Base-by-base conservation (phyloP, 371 early-diverging fungal species). In the Cokeromyces recurvatus region DNA sequence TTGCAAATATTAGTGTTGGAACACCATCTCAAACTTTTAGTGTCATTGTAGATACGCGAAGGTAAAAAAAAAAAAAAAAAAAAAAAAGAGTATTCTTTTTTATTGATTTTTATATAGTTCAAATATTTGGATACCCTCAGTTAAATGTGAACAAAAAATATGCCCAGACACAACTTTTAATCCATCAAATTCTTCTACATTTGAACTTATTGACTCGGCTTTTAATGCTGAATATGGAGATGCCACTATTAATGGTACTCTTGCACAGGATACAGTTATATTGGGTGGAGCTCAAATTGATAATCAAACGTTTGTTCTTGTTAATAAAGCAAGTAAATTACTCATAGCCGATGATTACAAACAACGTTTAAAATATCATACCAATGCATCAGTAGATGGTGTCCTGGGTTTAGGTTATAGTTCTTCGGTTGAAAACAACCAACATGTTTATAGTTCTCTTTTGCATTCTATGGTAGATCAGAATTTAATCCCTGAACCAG, bases 21-120 rank as follows among this genome's bases (percentile, higher is more conserved):
- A 56, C 67, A 7, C 67, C 71, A 9, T 20, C 59, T 15, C 67
- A 71, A 40, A 51, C 46, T 8, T 71, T 71, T 32, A 51, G 50
- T 4, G 67, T 71, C 1, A 51, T 59, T 22, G 29, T 71, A 10
- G 71, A 71, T 35, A 71, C 68, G 19, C 68, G 66, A 47, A 67
- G 68, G 67, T 62, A 64, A 8, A 29, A 11, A 11, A 44, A 14
- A 27, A 23, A 29, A 7, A 14, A 32, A 39, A 34, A 40, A 37
- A 16, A 24, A 29, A 29, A 5, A 29, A 29, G 5, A 29, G 5
- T 41, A 34, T 14, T 32, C 40, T 14, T 24, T 32, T 4, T 23
- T 15, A 24, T 38, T n/a, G n/a, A n/a, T n/a, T n/a, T n/a, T 27
- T 11, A 27, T 34, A 12, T 22, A 65, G 63, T 48, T 51, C 62